Base-by-base conservation (phyloP, 148 eudicot genomes). In the Gaultheria prostrata region DNA sequence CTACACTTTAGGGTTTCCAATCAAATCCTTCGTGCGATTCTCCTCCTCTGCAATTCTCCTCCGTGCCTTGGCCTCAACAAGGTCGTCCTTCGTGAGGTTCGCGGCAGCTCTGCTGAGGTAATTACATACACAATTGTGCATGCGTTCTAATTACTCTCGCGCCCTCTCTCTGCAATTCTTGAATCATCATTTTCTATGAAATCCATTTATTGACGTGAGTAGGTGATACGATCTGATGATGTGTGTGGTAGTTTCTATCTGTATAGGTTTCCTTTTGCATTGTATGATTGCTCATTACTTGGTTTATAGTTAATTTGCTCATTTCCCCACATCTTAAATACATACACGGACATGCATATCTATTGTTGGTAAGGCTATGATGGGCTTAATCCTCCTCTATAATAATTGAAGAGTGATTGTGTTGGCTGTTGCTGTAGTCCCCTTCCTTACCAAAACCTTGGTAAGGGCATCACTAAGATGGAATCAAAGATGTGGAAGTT, bases 41-140 rank as follows among this genome's bases (percentile, higher is more conserved):
- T n/a, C n/a, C n/a, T n/a, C n/a, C n/a, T n/a, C n/a, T n/a, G n/a
- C n/a, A n/a, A n/a, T n/a, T n/a, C n/a, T n/a, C n/a, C n/a, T n/a
- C n/a, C n/a, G n/a, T n/a, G n/a, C n/a, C n/a, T n/a, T 88, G 94
- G 96, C 89, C 92, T 94, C 72, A 92, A 93, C 0, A 94, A 94
- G 88, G 80, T 95, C 84, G 77, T 95, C 71, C 98, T 95, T 80
- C 98, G 95, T 8, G 94, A 92, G 51, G 75, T 86, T 78, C 93
- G 94, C 72, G 95, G 95, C 63, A 83, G 91, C 82, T 92, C 98
- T 49, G 96, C 87, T 33, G 99, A 97, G 95, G 99, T 96, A 59
- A 76, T 26, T 9, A 8, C 26, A 10, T 74, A 4, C 28, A 45
- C 5, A 33, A 13, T 12, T 4, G 10, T 6, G 48, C 17, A 26